Conservation (phyloP, 2,329 filamentous ascomycete genomes). For the Colletotrichum euphorbiae region DNA sequence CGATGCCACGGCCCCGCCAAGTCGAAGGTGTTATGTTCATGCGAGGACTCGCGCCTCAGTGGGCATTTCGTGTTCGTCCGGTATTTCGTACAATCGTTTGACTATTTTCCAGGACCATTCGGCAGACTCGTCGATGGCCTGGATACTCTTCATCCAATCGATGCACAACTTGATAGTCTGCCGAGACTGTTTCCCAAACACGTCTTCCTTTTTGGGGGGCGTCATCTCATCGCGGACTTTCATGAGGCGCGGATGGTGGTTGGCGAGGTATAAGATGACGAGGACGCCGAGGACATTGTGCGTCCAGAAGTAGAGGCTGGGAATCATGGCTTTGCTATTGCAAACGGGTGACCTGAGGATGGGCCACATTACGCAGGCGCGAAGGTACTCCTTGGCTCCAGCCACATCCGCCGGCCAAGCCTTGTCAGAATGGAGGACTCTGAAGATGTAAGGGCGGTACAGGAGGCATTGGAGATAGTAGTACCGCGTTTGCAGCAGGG, state of each 20-base stretch:
- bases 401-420: conserved; percentile 55
- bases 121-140: conserved; percentile 64
- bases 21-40: no score
- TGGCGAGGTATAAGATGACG: conserved; percentile 66
- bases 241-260: conserved; percentile 61
- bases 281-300: conserved; percentile 71
- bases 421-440: conserved; percentile 67
- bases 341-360: conserved; percentile 67
- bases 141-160: conserved; percentile 70
- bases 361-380: conserved; percentile 70
- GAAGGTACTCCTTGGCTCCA: conserved; percentile 67
- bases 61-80: no score
- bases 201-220: conserved; percentile 55
- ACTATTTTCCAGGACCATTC: conserved; percentile 67
- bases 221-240: conserved; percentile 56
- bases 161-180: conserved; percentile 63
- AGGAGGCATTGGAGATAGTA: conserved; percentile 70
- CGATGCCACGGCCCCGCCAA: no score
- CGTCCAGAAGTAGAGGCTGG: conserved; percentile 71
- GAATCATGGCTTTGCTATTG: conserved; percentile 68
- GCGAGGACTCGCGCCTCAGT: no score
- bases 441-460: conserved; percentile 69
- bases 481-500: conserved; percentile 67
- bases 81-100: conserved; percentile 55
- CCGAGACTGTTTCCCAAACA: conserved; percentile 55